Conservation (phyloP, 2,329 filamentous ascomycete genomes). For the Zymoseptoria brevis region DNA sequence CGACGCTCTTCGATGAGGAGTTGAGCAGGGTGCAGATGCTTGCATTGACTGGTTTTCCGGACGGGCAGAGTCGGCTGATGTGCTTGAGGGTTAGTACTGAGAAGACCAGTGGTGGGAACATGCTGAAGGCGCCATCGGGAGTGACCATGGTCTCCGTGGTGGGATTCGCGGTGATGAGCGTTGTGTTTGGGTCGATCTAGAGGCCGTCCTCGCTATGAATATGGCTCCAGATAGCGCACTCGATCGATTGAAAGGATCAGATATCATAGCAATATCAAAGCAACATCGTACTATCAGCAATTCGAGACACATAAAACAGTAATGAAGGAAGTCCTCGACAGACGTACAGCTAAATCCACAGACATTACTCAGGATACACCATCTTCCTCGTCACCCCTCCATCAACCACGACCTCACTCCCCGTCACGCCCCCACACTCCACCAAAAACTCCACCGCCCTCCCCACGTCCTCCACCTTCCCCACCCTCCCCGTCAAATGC, state of each 20-base stretch:
- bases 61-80: background rate
- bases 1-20: background rate
- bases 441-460: slow-evolving; percentile 36
- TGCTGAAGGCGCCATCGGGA: background rate
- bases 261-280: too few species aligned
- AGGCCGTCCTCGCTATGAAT: too few species aligned
- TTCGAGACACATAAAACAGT: too few species aligned
- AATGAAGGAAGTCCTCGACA: too few species aligned
- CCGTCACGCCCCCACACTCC: slow-evolving; percentile 35
- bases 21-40: background rate
- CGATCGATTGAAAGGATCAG: too few species aligned
- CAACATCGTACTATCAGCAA: too few species aligned
- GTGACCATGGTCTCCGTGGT: background rate
- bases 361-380: slow-evolving; percentile 33
- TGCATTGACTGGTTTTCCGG: background rate
- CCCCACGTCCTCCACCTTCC: slow-evolving; percentile 41
- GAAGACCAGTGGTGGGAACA: background rate
- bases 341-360: too few species aligned
- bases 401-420: slow-evolving; percentile 41
- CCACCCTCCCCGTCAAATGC: slow-evolving; percentile 45
- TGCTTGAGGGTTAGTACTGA: background rate
- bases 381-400: slow-evolving; percentile 41
- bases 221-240: too few species aligned
- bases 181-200: too few species aligned
- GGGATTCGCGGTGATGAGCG: background rate